phyloP scores from a whole-genome alignment of 495 filamentous ascomycete genomes.

The Letharia columbiana region DNA sequence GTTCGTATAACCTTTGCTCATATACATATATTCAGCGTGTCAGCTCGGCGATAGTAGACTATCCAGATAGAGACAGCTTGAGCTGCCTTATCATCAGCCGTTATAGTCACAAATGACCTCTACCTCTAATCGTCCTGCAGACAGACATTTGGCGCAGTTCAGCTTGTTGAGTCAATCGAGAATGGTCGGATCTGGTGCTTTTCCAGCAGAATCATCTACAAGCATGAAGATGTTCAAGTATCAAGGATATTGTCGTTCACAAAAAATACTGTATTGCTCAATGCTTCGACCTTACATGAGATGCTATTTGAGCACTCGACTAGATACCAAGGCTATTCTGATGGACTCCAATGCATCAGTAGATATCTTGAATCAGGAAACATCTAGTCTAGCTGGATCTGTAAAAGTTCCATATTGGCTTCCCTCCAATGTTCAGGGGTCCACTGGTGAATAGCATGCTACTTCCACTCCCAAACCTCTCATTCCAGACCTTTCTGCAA shows the following conservation, averaged over 20 bases:
- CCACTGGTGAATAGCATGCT: neutral
- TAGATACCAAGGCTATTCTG: neutral
- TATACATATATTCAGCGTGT: neutral
- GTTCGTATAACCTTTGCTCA: too few relatives aligned
- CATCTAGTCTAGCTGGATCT: neutral
- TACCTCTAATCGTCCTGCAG: neutral
- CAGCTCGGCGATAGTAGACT: neutral
- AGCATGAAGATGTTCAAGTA: neutral
- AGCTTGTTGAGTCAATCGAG: neutral
- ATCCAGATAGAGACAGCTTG: neutral
- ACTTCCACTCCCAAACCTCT: neutral
- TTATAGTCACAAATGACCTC: neutral
- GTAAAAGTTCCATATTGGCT: neutral
- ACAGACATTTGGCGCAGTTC: neutral
- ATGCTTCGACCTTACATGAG: neutral
- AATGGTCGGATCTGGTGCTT: neutral
- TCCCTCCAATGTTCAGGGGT: neutral
- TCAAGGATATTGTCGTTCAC: neutral
- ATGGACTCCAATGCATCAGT: neutral
- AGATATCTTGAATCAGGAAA: neutral
- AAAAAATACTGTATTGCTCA: neutral
- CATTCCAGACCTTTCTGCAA: conserved; percentile 24
- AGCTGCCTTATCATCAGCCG: neutral
- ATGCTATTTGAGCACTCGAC: neutral
- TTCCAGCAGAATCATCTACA: neutral